Percentiles rank a stretch among this genome's conserved stretches.
phyloP scores from a whole-genome alignment of 83 land plant genomes.

The Diphasiastrum complanatum region DNA sequence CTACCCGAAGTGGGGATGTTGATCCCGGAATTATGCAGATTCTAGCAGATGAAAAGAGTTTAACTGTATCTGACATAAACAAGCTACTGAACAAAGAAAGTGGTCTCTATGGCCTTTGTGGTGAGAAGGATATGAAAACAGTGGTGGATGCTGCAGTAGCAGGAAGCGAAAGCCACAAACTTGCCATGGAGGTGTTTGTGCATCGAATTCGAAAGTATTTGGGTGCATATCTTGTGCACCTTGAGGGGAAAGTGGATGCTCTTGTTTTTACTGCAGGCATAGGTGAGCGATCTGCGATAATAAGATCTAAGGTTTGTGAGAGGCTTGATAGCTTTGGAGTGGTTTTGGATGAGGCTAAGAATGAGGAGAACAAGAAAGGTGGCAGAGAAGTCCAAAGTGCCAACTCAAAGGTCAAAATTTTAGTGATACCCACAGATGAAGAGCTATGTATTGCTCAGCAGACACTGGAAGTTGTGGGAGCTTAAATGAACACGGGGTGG shows the following conservation, averaged over 20 bases:
- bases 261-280: constrained; percentile 41
- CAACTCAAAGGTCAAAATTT: constrained; percentile 27
- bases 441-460: constrained; percentile 42
- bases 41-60: constrained; percentile 25
- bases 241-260: constrained; percentile 40
- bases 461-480: constrained; percentile 32
- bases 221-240: constrained; percentile 38
- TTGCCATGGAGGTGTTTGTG: constrained; percentile 32
- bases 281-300: constrained; percentile 35
- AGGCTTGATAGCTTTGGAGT: constrained; percentile 32
- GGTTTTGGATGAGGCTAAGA: constrained; percentile 22
- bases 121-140: constrained; percentile 38
- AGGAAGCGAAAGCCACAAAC: constrained; percentile 33
- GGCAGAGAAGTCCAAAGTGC: constrained; percentile 29
- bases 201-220: constrained; percentile 37
- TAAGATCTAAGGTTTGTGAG: constrained; percentile 28
- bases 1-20: constrained; percentile 38
- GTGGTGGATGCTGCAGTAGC: constrained; percentile 30
- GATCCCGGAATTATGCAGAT: constrained; percentile 37
- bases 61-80: constrained; percentile 21
- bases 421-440: constrained; percentile 42
- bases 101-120: constrained; percentile 40
- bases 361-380: constrained; percentile 21
- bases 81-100: constrained; percentile 38
- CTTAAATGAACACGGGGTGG: too few relatives aligned